Conservation (phyloP, 106 monocot species). For the Dioscorea zingiberensis region DNA sequence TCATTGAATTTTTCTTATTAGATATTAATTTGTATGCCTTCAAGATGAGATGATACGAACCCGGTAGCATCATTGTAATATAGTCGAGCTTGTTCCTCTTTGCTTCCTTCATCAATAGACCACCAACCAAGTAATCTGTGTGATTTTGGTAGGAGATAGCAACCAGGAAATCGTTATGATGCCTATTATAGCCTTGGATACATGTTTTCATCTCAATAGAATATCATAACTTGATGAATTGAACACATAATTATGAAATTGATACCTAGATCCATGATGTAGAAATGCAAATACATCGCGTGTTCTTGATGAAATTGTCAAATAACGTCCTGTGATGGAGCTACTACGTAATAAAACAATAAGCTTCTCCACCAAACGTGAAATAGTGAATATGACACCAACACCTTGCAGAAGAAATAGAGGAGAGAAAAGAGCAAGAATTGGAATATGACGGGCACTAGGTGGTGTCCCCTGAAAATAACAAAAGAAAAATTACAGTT, state of each 20-base stretch:
- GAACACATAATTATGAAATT: neutral
- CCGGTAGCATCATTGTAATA: slow-evolving; percentile 60
- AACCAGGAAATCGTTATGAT: slow-evolving; percentile 3
- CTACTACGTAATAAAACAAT: slow-evolving; percentile 57
- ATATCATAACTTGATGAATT: no score
- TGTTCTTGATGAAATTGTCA: slow-evolving; percentile 53
- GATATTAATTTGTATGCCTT: no score
- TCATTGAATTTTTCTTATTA: no score
- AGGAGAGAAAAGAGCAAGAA: slow-evolving; percentile 70
- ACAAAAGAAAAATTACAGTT: no score
- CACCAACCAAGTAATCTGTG: slow-evolving; percentile 91
- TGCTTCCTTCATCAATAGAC: slow-evolving; percentile 98
- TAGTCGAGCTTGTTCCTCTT: slow-evolving; percentile 87
- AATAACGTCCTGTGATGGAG: slow-evolving; percentile 47
- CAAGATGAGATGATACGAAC: slow-evolving; percentile 25
- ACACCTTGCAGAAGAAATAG: slow-evolving; percentile 85
- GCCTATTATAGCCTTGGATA: no score
- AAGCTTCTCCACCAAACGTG: slow-evolving; percentile 85
- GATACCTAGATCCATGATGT: slow-evolving; percentile 90
- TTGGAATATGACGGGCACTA: slow-evolving; percentile 64
- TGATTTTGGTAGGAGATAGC: slow-evolving; percentile 1
- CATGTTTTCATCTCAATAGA: no score
- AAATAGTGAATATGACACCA: slow-evolving; percentile 63
- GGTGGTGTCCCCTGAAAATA: slow-evolving; percentile 72
- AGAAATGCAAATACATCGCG: slow-evolving; percentile 84